Evolutionary conservation across 2,329 filamentous ascomycete genomes (phyloP).

Genomic region (Mollisiaceae sp.): DNA sequence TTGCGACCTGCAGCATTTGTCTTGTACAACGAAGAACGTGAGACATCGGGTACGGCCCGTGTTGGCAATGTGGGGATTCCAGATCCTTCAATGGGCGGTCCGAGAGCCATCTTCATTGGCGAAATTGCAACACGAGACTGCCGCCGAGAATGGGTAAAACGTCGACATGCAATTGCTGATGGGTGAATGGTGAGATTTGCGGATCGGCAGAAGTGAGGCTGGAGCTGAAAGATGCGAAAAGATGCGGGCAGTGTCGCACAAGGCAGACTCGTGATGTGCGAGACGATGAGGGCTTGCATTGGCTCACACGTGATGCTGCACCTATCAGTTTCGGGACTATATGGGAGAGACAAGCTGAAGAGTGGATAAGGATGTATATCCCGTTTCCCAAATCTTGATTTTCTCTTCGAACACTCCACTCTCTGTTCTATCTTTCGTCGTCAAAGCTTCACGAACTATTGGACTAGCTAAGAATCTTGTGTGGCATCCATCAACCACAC

Average conservation of each 20-base stretch:
- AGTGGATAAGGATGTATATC: background rate
- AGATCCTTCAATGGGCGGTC: background rate
- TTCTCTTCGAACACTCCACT: background rate
- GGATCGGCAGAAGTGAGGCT: background rate
- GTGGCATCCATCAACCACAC: no score
- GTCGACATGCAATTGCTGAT: background rate
- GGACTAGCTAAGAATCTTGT: no score
- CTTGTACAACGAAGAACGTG: background rate
- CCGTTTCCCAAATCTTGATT: background rate
- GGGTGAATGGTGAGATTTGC: background rate
- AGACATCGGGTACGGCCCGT: slow-evolving; percentile 5
- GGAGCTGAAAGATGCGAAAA: slow-evolving; percentile 5
- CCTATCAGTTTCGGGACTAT: background rate
- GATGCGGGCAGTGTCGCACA: background rate
- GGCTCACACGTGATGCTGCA: slow-evolving; percentile 1
- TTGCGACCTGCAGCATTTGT: background rate
- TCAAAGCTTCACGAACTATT: no score
- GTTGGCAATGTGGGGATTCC: background rate
- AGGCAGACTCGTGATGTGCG: background rate
- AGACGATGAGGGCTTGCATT: no score
- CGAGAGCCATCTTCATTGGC: background rate
- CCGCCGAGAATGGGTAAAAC: background rate
- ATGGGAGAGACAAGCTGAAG: background rate
- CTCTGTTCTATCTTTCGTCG: no score
- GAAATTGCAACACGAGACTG: background rate